phyloP scores from a whole-genome alignment of 2,329 filamentous ascomycete species.

The Diaporthe australafricana region DNA sequence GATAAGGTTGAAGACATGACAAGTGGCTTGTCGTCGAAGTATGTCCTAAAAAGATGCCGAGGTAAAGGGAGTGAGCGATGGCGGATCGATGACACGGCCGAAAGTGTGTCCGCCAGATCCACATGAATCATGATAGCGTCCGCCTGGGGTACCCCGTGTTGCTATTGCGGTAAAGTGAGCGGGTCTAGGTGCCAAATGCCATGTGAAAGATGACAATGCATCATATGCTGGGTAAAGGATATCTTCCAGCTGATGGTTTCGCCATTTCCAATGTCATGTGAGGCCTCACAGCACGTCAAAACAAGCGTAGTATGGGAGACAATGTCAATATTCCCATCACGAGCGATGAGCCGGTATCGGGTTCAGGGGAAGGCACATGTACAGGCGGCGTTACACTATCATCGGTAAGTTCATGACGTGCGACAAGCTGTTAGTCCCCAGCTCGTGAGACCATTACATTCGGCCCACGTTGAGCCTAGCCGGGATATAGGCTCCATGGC shows the following conservation, averaged over 20 bases:
- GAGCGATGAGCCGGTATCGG: constrained; percentile 6
- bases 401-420: background rate
- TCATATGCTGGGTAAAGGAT: background rate
- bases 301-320: background rate
- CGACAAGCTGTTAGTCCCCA: constrained; percentile 4
- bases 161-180: background rate
- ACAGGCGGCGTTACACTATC: constrained; percentile 1
- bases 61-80: constrained; percentile 23
- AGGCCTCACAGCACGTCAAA: background rate
- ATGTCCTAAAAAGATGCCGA: constrained; percentile 13
- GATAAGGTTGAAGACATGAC: background rate
- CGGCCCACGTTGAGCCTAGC: constrained; percentile 8
- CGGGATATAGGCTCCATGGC: background rate
- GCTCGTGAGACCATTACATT: background rate
- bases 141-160: constrained; percentile 23
- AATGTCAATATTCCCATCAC: background rate
- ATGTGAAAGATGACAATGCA: constrained; percentile 2
- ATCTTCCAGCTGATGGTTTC: background rate
- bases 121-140: constrained; percentile 21
- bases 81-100: constrained; percentile 25
- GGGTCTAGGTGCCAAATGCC: constrained; percentile 10
- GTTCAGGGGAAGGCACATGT: background rate
- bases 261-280: background rate
- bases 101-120: constrained; percentile 13
- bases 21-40: constrained; percentile 14